Conservation (phyloP, 805 yeast genomes). For the Zygotorulaspora danielsina region DNA sequence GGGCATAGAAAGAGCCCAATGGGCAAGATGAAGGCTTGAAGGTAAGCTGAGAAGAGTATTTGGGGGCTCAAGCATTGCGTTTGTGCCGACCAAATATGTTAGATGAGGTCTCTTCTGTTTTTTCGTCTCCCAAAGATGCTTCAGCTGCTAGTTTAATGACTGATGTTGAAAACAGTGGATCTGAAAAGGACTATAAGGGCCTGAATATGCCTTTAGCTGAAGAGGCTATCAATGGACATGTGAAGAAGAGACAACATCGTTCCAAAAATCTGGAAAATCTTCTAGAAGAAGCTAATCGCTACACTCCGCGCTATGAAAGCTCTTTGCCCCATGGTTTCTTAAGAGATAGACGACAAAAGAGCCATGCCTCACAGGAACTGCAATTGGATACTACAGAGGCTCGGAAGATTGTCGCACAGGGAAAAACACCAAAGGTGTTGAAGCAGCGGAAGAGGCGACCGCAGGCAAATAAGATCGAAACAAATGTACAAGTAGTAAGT, state of each 20-base stretch:
- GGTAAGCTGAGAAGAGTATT: no score
- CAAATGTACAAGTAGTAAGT: background rate
- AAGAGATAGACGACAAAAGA: conserved; percentile 14
- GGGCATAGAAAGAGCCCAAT: background rate
- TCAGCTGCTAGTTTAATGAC: conserved; percentile 1
- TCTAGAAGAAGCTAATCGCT: conserved; percentile 29
- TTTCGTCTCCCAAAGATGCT: conserved; percentile 5
- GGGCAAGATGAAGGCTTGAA: background rate
- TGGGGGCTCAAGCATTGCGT: no score
- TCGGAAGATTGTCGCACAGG: background rate
- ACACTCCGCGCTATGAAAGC: conserved; percentile 26
- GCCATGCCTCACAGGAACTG: background rate
- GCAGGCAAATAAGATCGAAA: conserved; percentile 1
- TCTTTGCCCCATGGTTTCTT: conserved; percentile 26
- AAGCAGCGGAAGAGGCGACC: background rate
- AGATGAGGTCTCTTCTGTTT: conserved; percentile 2
- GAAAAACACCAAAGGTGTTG: background rate
- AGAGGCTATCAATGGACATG: background rate
- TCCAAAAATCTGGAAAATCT: conserved; percentile 16
- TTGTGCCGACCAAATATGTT: background rate
- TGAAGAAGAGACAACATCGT: conserved; percentile 2
- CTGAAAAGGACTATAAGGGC: background rate
- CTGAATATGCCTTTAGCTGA: background rate
- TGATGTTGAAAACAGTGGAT: conserved; percentile 2
- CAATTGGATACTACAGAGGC: conserved; percentile 1